These are phyloP conservation scores for Coniochaeta sp. DNA, from an alignment of 2,329 filamentous ascomycete genomes.

Conservation along the genomic window DNA sequence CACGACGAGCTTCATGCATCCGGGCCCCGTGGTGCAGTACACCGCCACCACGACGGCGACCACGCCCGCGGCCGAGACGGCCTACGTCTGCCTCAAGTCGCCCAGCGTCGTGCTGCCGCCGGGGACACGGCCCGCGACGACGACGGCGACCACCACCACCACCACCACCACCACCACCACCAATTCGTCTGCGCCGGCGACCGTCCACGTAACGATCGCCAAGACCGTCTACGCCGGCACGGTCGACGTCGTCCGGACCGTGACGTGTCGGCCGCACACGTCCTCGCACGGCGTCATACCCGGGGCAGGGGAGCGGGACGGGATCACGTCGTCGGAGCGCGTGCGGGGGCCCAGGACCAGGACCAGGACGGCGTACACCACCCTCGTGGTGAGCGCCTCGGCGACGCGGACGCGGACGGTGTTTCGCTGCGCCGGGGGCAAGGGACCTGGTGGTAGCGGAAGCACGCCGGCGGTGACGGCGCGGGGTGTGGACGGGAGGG, in stretches of 20 bases:
- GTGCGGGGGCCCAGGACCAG: not conserved
- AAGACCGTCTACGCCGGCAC: not conserved
- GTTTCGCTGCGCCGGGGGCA: not conserved
- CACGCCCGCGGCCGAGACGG: not conserved
- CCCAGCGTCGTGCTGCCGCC: not conserved
- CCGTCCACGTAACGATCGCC: not conserved
- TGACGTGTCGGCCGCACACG: not conserved
- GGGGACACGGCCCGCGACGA: not conserved
- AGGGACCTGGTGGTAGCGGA: too few species aligned
- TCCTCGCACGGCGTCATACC: not conserved
- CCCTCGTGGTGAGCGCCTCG: not conserved
- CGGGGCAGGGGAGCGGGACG: not conserved
- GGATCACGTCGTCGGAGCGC: not conserved
- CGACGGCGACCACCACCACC: not conserved
- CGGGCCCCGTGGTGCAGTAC: conserved; percentile 6
- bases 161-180: not conserved
- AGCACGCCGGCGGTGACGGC: not conserved
- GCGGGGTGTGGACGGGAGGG: not conserved
- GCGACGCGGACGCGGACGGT: not conserved
- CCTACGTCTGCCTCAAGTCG: not conserved
- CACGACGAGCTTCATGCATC: not conserved
- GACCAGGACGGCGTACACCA: not conserved
- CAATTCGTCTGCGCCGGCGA: not conserved
- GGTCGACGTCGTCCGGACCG: not conserved
- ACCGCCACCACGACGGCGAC: conserved; percentile 6